Evolutionary conservation across 2,329 filamentous ascomycete genomes (phyloP), one percentile per base, ranked within the genome.

Genomic region (Ophiostoma australiae): DNA sequence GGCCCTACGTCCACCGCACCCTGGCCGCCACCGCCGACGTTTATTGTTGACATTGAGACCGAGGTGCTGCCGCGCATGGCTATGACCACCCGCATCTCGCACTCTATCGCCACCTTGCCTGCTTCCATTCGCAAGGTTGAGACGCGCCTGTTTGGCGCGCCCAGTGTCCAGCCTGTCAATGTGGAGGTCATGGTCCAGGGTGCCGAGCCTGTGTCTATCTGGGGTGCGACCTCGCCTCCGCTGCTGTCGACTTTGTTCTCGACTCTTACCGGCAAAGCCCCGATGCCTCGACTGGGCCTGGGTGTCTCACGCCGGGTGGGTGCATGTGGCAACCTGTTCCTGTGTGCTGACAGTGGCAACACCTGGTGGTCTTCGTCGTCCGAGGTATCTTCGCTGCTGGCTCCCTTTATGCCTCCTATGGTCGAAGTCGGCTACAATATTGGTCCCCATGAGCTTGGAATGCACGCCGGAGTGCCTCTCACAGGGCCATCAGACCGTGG

Each of bases 341-440:
- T 80, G 48, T 78, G 80, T 33, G 77, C 77, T 4, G 82, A 84
- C 73, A 82, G 78, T 52, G 82, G 82, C 4, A 79, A 82, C 66
- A 35, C 41, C 68, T 83, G 81, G 81, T 73, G 71, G 11, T 27
- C 63, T 1, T 67, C 70, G 7, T 33, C 67, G 37, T 39, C 67
- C 13, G n/a, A 52, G 20, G 23, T 55, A 3, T 69, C 71, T 8
- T 35, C 70, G 15, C 23, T 74, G 37, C 68, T 77, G 33, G 71
- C 72, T n/a, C 72, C 73, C 20, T 37, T 67, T 10, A 44, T 74
- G n/a, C 67, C 79, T 0, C 81, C 82, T 0, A 82, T 77, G 66
- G 52, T 83, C 17, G 82, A 84, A 72, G 37, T 82, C 1, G 82
- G 82, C 1, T 84, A 82, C 73, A 79, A 77, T n/a, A 73, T 76